phyloP scores from a whole-genome alignment of 495 filamentous ascomycete species.

The Penicillium lividum region DNA sequence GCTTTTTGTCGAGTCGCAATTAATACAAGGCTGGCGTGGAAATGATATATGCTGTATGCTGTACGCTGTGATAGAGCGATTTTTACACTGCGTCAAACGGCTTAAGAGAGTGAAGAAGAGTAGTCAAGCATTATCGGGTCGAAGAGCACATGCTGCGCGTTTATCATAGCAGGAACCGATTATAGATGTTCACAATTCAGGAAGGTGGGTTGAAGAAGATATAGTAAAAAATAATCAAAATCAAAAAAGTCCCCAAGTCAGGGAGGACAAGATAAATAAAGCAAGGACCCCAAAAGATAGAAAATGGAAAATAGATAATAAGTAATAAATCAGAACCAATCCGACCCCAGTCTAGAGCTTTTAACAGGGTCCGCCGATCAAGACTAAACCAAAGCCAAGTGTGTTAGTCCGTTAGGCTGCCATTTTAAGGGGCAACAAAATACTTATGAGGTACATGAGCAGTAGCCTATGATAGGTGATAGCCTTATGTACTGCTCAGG shows the following conservation, averaged over 20 bases:
- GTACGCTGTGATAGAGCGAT: neutral
- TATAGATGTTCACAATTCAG: neutral
- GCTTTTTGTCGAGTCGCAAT: neutral
- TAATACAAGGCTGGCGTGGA: neutral
- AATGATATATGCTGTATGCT: neutral
- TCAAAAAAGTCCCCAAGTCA: neutral
- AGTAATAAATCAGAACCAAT: constrained; percentile 7
- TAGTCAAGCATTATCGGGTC: neutral
- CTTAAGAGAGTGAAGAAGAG: neutral
- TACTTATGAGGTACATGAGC: no score
- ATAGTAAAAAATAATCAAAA: neutral
- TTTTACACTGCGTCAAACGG: neutral
- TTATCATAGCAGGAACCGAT: neutral
- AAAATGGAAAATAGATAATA: neutral
- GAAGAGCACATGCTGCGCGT: neutral
- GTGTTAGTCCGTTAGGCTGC: constrained; percentile 22
- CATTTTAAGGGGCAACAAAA: constrained; percentile 1
- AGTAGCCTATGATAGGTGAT: neutral
- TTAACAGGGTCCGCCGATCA: constrained; percentile 16
- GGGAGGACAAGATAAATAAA: neutral
- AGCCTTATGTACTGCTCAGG: neutral
- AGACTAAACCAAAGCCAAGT: constrained; percentile 23
- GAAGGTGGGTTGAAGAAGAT: neutral
- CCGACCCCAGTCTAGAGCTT: neutral
- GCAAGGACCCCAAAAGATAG: neutral